These are phyloP conservation scores for Auricularia heimuer DNA, from an alignment of 768 basidiomycete genomes.

Conservation along the genomic window DNA sequence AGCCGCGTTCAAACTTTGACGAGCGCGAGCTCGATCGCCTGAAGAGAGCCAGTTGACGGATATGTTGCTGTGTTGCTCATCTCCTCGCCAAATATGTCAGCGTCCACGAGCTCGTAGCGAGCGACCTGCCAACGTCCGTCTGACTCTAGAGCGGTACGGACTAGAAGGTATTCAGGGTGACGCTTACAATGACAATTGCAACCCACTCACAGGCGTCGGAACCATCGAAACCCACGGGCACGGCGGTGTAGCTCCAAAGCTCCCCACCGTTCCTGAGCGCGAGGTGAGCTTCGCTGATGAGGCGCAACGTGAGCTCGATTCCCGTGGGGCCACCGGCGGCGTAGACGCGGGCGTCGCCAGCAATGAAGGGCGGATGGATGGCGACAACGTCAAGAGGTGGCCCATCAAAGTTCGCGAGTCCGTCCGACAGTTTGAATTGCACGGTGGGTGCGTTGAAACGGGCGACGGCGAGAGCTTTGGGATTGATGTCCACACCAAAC, in stretches of 20 bases:
- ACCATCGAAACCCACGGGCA: background rate
- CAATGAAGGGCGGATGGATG: constrained; percentile 6
- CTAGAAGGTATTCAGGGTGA: background rate
- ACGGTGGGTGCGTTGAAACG: background rate
- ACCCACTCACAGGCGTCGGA: background rate
- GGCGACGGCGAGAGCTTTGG: constrained; percentile 2
- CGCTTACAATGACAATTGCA: background rate
- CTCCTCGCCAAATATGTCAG: constrained; percentile 3
- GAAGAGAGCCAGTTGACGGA: background rate
- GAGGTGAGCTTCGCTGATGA: background rate
- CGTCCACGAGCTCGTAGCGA: background rate
- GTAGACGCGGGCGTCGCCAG: constrained; percentile 1
- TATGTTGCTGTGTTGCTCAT: background rate
- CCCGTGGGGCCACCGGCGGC: background rate
- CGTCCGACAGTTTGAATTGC: background rate
- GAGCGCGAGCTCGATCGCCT: background rate
- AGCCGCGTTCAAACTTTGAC: background rate
- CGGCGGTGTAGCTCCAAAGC: constrained; percentile 1
- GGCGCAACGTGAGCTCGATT: constrained; percentile 1
- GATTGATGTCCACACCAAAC: constrained; percentile 2
- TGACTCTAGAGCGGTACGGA: background rate
- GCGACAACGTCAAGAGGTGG: constrained; percentile 3
- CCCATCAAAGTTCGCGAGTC: background rate
- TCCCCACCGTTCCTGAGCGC: background rate
- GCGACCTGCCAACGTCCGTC: background rate